phyloP scores from a whole-genome alignment of 2,329 filamentous ascomycete genomes.

The Atkinsonella hypoxylon region DNA sequence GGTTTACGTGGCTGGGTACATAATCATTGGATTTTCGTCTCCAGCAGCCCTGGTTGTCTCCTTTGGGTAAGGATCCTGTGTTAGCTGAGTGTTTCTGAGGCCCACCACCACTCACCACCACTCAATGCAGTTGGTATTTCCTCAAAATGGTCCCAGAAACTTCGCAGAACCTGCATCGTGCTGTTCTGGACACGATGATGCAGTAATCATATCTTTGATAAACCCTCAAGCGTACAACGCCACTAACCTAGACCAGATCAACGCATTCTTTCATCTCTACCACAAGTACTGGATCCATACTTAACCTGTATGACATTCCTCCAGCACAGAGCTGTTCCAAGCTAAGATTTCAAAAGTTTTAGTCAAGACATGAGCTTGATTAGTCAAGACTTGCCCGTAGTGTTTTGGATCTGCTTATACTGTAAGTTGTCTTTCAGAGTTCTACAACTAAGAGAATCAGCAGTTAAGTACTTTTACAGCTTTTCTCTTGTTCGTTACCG shows the following conservation, averaged over 20 bases:
- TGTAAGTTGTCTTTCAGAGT: background rate
- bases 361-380: constrained; percentile 8
- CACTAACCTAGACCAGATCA: background rate
- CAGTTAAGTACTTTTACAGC: background rate
- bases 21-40: background rate
- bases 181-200: background rate
- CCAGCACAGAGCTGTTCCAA: background rate
- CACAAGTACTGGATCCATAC: background rate
- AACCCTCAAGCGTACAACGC: background rate
- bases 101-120: background rate
- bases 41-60: too few species aligned
- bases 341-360: constrained; percentile 1
- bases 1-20: background rate
- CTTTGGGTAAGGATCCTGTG: background rate
- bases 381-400: constrained; percentile 2
- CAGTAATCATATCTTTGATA: background rate
- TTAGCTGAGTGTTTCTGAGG: background rate
- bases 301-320: background rate
- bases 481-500: background rate
- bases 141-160: background rate
- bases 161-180: background rate
- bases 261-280: background rate
- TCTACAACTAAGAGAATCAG: background rate
- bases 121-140: background rate
- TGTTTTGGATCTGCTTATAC: background rate